Base-by-base conservation (phyloP, 2,329 filamentous ascomycete species). In the Pestalotiopsis fici region DNA sequence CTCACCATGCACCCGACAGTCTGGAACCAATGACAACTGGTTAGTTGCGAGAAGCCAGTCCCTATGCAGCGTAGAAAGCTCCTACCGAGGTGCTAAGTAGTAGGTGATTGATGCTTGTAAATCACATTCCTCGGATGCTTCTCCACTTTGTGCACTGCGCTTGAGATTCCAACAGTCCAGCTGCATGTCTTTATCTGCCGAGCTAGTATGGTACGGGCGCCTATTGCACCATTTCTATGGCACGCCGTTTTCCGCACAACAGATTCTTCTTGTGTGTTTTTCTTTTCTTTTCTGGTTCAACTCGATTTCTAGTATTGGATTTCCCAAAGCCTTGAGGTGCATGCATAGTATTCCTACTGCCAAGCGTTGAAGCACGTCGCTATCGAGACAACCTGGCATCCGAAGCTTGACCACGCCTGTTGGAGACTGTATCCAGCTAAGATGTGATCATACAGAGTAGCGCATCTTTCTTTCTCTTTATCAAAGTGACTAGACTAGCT, bases 191-290 rank as follows among this genome's bases (percentile, higher is more conserved):
- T 23, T 12, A 31, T 57, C 25, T 57, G 55, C 28, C 57, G n/a
- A 64, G 50, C 43, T 64, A 61, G 70, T 65, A 71, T 73, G 70
- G 70, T 69, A 70, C 71, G 70, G 31, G 73, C 73, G 75, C 71
- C 71, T 76, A 77, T 74, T 72, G 73, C 47, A 66, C 37, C 27
- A 2, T 35, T n/a, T 67, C 9, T 15, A 61, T n/a, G 21, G 31
- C 13, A 23, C 12, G n/a, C 55, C 18, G n/a, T 50, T 7, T 35
- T 35, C 31, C 31, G 31, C 31, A 35, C 31, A 35, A 35, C 6
- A 35, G 11, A 35, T 35, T 35, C 31, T 35, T 35, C 31, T 35
- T n/a, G n/a, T n/a, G n/a, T n/a, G n/a, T n/a, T n/a, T n/a, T n/a
- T 6, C 31, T 35, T 35, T 11, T 7, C 31, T 11, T 11, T 35